Evolutionary conservation across 2,329 filamentous ascomycete species (phyloP).

Genomic region (Cercospora nicotianae): DNA sequence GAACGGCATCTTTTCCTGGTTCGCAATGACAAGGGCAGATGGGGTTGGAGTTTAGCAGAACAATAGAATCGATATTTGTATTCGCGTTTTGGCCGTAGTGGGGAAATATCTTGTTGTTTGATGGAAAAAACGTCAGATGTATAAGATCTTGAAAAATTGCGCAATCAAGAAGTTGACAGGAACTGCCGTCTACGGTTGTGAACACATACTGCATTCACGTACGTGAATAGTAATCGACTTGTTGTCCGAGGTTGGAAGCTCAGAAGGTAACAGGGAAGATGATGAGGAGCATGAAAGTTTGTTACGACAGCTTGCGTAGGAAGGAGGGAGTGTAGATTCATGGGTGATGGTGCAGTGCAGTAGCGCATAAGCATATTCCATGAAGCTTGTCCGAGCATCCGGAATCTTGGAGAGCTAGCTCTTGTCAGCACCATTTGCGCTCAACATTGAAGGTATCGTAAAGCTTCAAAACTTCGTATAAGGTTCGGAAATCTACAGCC

Average conservation of each 20-base stretch:
- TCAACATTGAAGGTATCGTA: not conserved
- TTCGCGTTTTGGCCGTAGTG: too few species aligned
- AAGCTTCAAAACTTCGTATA: not conserved
- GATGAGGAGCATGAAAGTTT: not conserved
- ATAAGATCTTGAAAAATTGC: too few species aligned
- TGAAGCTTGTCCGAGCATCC: not conserved
- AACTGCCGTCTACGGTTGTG: too few species aligned
- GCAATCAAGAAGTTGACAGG: too few species aligned
- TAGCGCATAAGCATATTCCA: not conserved
- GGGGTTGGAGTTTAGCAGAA: too few species aligned
- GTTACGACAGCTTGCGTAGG: not conserved
- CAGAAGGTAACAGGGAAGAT: not conserved
- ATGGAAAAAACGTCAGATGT: too few species aligned
- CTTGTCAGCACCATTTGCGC: not conserved
- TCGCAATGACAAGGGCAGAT: too few species aligned
- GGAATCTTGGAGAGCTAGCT: not conserved
- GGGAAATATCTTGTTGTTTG: too few species aligned
- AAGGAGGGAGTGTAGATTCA: not conserved
- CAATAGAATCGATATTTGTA: too few species aligned
- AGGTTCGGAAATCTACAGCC: not conserved
- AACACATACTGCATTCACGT: not conserved
- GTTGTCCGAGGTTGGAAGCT: not conserved
- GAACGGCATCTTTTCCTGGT: not conserved
- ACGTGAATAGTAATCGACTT: not conserved
- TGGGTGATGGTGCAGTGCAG: not conserved